A percentile compares a stretch with the other conserved stretches of the same genome.
Conservation (phyloP, 78 protist genomes). For the Protostelium mycophagum region DNA sequence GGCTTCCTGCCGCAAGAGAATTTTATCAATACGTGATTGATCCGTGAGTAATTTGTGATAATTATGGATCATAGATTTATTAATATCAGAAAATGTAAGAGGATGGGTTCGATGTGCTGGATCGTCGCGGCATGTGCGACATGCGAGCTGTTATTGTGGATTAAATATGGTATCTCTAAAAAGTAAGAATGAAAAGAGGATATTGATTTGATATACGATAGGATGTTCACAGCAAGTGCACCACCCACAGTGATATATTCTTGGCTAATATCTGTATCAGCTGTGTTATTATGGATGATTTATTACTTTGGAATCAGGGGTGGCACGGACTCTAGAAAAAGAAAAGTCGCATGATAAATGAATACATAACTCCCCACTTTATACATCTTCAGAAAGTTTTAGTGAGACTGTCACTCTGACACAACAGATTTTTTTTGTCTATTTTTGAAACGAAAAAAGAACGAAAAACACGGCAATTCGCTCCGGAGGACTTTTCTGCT, state of each 20-base stretch:
- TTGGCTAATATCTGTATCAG: conserved; percentile 29
- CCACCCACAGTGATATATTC: conserved; percentile 49
- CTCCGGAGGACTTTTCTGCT: no score
- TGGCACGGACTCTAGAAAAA: background rate
- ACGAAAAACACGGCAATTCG: no score
- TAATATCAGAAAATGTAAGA: conserved; percentile 20
- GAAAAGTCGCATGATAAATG: no score
- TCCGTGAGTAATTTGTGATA: conserved; percentile 10
- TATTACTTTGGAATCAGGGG: conserved; percentile 23
- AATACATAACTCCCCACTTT: no score
- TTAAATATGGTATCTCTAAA: conserved; percentile 65
- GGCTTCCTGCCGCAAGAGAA: conserved; percentile 70
- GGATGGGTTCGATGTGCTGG: conserved; percentile 74
- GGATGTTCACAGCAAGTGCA: background rate
- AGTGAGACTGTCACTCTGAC: no score
- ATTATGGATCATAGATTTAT: background rate
- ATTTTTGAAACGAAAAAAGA: no score
- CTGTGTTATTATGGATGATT: conserved; percentile 7
- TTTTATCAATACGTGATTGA: conserved; percentile 68
- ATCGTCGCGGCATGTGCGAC: conserved; percentile 35
- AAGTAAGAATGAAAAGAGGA: conserved; percentile 22
- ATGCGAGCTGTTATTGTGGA: conserved; percentile 38
- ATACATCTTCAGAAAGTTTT: no score
- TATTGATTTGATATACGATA: background rate
- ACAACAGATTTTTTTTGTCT: no score